phyloP scores from a whole-genome alignment of 2,329 filamentous ascomycete species.

The Gnomoniopsis smithogilvyi region DNA sequence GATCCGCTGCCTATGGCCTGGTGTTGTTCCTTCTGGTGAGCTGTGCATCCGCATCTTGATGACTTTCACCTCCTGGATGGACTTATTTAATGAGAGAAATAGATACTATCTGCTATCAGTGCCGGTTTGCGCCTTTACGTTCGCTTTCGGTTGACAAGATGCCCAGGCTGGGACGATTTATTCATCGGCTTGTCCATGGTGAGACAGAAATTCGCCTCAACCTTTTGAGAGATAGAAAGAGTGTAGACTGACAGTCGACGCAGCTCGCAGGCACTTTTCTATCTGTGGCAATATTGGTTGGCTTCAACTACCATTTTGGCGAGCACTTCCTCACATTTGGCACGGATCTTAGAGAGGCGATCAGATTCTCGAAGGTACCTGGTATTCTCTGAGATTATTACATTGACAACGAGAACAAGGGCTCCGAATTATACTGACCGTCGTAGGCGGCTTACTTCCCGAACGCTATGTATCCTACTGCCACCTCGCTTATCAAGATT shows the following conservation, averaged over 20 bases:
- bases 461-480: constrained; percentile 24
- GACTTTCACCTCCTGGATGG: no score
- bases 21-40: background rate
- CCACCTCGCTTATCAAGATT: constrained; percentile 25
- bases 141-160: constrained; percentile 6
- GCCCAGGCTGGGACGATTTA: constrained; percentile 17
- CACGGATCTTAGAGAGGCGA: background rate
- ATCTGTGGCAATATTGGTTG: background rate
- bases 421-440: background rate
- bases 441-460: constrained; percentile 23
- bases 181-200: constrained; percentile 13
- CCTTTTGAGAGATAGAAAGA: background rate
- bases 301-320: constrained; percentile 2
- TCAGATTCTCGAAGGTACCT: background rate
- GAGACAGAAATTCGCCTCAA: background rate
- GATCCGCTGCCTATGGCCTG: constrained; percentile 14
- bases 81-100: background rate
- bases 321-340: constrained; percentile 6
- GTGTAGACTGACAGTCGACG: background rate
- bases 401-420: background rate
- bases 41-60: background rate
- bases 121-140: constrained; percentile 7
- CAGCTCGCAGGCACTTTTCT: background rate
- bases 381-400: background rate
- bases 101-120: background rate